Base-by-base conservation (phyloP, 2,329 filamentous ascomycete species). In the Amesomyces nigricolor region DNA sequence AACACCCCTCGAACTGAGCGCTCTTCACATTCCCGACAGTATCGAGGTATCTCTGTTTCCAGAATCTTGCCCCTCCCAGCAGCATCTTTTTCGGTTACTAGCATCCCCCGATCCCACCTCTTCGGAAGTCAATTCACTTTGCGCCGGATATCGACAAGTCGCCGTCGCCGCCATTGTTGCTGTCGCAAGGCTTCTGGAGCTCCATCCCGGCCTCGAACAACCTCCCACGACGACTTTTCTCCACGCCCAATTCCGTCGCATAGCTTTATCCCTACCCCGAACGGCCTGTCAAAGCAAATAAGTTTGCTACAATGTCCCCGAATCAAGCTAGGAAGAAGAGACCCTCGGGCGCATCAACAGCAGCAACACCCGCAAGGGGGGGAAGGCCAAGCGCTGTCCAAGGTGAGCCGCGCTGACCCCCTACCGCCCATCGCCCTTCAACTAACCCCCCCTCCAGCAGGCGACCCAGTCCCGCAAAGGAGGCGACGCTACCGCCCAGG, bases 401-500 rank as follows among this genome's bases (percentile, higher is more conserved):
- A 65, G 71, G 75, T 76, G 67, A 40, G 67, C 59, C 22, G 22
- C 22, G 6, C 26, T 14, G 37, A 13, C n/a, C n/a, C n/a, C 22
- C 37, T 16, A 16, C 13, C 8, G 26, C 9, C 4, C 4, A 9
- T 35, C 10, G 10, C 22, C 26, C 17, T 13, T 6, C 2, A 32
- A 10, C 60, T 67, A 61, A 70, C 58, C 17, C 40, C 13, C 10
- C 53, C 13, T 14, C 38, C 58, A 90, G 87, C 87, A 64, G 88
- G 88, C 57, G 87, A 91, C 64, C 87, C 88, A 30, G 73, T 88
- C 45, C 87, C 87, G 1, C 75, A 79, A 56, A 74, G 78, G 62
- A 82, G 78, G 62, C 80, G 80, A 61, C 81, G 88, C 62, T 91
- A 89, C 67, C 81, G 77, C 54, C 88, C 88, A 1, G 91, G 91